A percentile compares a stretch with the other conserved stretches of the same genome.
Evolutionary conservation across 495 filamentous ascomycete species (phyloP).

Genomic region (Rusavskia elegans): DNA sequence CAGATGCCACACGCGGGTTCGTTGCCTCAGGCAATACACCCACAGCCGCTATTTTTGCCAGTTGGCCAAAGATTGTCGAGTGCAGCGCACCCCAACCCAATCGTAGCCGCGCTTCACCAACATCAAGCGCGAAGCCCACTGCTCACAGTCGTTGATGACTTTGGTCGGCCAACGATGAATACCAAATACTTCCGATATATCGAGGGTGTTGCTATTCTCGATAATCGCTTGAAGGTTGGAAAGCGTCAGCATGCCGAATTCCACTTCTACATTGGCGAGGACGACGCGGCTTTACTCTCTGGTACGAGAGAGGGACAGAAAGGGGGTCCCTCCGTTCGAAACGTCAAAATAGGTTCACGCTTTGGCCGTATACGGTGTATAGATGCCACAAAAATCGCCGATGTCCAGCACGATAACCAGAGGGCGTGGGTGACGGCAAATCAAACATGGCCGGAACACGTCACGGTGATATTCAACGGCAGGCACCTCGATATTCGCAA

Average conservation of each 20-base stretch:
- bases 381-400: slow-evolving; percentile 10
- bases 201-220: slow-evolving; percentile 7
- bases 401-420: slow-evolving; percentile 17
- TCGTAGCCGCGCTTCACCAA: slow-evolving; percentile 37
- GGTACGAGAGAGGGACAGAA: neutral
- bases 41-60: neutral
- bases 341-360: slow-evolving; percentile 13
- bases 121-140: slow-evolving; percentile 38
- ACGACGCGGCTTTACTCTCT: slow-evolving; percentile 2
- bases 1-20: too few species aligned
- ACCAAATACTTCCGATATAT: slow-evolving; percentile 33
- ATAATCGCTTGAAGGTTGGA: neutral
- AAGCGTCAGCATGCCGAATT: slow-evolving; percentile 6
- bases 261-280: slow-evolving; percentile 1
- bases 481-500: slow-evolving; percentile 39
- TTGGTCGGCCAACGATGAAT: slow-evolving; percentile 6
- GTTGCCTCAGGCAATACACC: neutral
- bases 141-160: slow-evolving; percentile 18
- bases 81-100: slow-evolving; percentile 26
- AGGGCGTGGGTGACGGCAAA: slow-evolving; percentile 58
- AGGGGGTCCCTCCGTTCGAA: slow-evolving; percentile 3
- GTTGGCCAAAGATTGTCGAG: neutral
- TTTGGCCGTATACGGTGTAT: slow-evolving; percentile 30
- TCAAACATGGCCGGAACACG: slow-evolving; percentile 53
- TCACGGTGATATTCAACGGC: slow-evolving; percentile 55